Evolutionary conservation across 441 rosid genomes (phyloP), one percentile per base, ranked within the genome.

Genomic region (Syzygium malaccense): DNA sequence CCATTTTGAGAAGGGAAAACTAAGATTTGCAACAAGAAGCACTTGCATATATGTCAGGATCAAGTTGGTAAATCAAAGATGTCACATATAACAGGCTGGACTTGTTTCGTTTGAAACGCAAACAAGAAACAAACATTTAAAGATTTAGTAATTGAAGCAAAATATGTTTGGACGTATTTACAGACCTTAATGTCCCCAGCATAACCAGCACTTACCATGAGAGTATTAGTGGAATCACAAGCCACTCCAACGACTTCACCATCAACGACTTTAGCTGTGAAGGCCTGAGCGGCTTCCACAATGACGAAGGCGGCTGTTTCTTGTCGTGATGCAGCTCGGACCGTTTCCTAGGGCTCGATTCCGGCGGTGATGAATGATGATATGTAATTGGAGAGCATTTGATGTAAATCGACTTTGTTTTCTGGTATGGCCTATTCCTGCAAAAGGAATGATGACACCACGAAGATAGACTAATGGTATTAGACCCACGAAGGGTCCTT

Each of bases 161-260:
- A 19, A 23, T 41, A 12, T 6, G 51, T 41, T 75, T 20, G 49
- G 79, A 64, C 11, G 78, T 68, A 85, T 7, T 86, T 62, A 86
- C 92, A 45, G 49, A 96, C 99, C 99, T 97, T 98, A 55, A 96
- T 90, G 89, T 96, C 99, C 68, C 99, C 99, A 92, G 91, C 95
- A 90, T 95, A 98, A 88, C 99, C 99, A 25, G 96, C 98, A 93
- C 99, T 96, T 88, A 97, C 96, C 98, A 98, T 93, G 88, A 94
- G 94, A 85, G 98, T 93, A 91, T 98, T 97, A 88, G 99, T 97
- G 64, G 99, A 94, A 92, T 98, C 99, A 87, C 99, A 97, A 88
- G 98, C 98, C 91, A 98, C 96, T 91, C 99, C 99, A 89, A 95
- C 94, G 66, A 98, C 99, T 93, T 94, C 97, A 25, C 97, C 97